Conservation (phyloP, 805 yeast species). For the Saccharomycopsis sp. region DNA sequence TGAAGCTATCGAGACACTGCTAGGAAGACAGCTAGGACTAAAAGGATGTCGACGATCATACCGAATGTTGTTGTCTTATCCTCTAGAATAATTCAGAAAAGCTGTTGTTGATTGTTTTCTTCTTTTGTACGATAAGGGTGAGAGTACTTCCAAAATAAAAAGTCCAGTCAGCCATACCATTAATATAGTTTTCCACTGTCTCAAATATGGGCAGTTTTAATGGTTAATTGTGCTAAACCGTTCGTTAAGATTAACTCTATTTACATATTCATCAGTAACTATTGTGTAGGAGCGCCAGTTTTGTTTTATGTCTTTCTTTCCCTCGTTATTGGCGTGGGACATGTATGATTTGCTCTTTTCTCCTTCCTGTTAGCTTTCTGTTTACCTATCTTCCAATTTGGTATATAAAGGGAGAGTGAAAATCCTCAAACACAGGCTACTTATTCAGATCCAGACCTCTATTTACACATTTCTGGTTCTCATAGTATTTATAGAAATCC, state of each 20-base stretch:
- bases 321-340: constrained; percentile 1
- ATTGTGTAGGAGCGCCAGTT: neutral
- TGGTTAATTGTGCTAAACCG: constrained; percentile 1
- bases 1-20: neutral
- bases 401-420: neutral
- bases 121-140: neutral
- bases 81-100: neutral
- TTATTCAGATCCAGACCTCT: too few relatives aligned
- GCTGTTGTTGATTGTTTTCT: neutral
- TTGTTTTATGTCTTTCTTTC: neutral
- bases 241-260: constrained; percentile 3
- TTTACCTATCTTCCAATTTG: neutral
- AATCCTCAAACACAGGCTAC: neutral
- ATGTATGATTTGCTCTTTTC: neutral
- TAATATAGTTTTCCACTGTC: neutral
- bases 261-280: neutral
- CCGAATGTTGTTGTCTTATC: neutral
- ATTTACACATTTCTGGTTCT: neutral
- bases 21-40: neutral
- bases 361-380: neutral
- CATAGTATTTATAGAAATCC: neutral
- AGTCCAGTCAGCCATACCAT: neutral
- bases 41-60: neutral
- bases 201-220: constrained; percentile 1
- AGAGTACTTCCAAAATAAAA: neutral